Evolutionary conservation across 306 rosid species (phyloP).

Genomic region (Inga laurina): DNA sequence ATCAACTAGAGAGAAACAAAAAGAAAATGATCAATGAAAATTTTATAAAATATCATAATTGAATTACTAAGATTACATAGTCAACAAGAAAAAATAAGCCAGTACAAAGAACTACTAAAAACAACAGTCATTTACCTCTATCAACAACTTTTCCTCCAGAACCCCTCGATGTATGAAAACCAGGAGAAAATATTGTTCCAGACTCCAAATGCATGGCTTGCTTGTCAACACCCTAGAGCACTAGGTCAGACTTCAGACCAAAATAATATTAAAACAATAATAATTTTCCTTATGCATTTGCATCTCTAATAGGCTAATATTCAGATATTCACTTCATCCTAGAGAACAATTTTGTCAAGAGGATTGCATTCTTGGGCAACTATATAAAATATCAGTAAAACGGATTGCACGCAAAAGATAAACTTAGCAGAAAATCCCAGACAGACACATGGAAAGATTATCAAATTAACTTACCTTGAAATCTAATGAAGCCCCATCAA

Average conservation of each 20-base stretch:
- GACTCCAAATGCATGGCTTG: constrained; percentile 47
- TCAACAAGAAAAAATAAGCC: constrained; percentile 20
- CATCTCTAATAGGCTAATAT: constrained; percentile 6
- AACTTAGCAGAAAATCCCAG: background rate
- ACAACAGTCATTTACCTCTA: constrained; percentile 63
- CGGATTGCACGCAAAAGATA: constrained; percentile 16
- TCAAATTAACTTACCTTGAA: constrained; percentile 55
- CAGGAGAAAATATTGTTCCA: constrained; percentile 92
- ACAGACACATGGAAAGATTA: constrained; percentile 10
- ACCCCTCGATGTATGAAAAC: constrained; percentile 71
- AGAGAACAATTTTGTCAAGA: constrained; percentile 2
- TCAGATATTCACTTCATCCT: constrained; percentile 9
- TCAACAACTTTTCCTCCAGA: constrained; percentile 56
- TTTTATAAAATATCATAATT: constrained; percentile 21
- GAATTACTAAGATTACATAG: constrained; percentile 16
- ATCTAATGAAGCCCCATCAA: constrained; percentile 51
- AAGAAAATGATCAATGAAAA: constrained; percentile 13
- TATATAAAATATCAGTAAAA: constrained; percentile 12
- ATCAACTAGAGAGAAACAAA: constrained; percentile 60
- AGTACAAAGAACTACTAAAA: background rate
- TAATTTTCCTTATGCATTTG: background rate
- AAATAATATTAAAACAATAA: background rate
- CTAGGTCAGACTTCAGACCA: constrained; percentile 18
- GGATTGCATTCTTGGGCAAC: background rate
- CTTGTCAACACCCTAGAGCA: constrained; percentile 56